Conservation (phyloP, 345 rosid genomes). For the Cardamine resedifolia region DNA sequence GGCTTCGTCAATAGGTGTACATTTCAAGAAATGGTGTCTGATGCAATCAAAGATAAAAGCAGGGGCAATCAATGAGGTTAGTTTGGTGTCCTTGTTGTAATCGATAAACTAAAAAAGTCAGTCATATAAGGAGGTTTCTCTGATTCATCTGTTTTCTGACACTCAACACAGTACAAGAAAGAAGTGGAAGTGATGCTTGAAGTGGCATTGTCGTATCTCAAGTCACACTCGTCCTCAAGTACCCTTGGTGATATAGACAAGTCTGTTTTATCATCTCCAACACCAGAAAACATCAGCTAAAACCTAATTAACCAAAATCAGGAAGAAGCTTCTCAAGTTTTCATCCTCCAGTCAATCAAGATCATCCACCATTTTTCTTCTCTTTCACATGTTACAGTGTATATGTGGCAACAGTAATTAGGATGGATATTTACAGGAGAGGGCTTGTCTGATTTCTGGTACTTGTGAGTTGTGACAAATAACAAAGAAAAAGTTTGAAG, state of each 20-base stretch:
- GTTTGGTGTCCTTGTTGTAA: slow-evolving; percentile 19
- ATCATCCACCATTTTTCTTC: slow-evolving; percentile 5
- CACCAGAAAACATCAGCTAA: slow-evolving; percentile 30
- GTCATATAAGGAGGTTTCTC: background rate
- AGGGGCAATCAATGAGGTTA: slow-evolving; percentile 83
- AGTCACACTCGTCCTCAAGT: slow-evolving; percentile 35
- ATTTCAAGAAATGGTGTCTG: slow-evolving; percentile 96
- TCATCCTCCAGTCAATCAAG: background rate
- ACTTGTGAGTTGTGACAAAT: slow-evolving; percentile 1
- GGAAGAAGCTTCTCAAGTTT: slow-evolving; percentile 12
- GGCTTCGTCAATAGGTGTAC: slow-evolving; percentile 63
- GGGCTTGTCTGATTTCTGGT: slow-evolving; percentile 7
- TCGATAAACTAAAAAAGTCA: background rate
- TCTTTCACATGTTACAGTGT: slow-evolving; percentile 10
- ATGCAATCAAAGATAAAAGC: slow-evolving; percentile 94
- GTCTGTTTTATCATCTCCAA: slow-evolving; percentile 19
- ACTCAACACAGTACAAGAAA: slow-evolving; percentile 68
- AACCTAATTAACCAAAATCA: background rate
- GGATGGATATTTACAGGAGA: slow-evolving; percentile 10
- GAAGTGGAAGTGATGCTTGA: slow-evolving; percentile 74
- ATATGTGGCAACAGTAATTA: slow-evolving; percentile 12
- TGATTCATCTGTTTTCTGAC: slow-evolving; percentile 14
- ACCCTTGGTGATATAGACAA: slow-evolving; percentile 15
- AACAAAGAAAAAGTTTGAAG: background rate
- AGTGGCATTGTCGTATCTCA: slow-evolving; percentile 45